A percentile compares a stretch with the other conserved stretches of the same genome.
These are phyloP conservation scores for Penstemon newberryi DNA, from an alignment of 257 asterid species.

Conservation along the genomic window DNA sequence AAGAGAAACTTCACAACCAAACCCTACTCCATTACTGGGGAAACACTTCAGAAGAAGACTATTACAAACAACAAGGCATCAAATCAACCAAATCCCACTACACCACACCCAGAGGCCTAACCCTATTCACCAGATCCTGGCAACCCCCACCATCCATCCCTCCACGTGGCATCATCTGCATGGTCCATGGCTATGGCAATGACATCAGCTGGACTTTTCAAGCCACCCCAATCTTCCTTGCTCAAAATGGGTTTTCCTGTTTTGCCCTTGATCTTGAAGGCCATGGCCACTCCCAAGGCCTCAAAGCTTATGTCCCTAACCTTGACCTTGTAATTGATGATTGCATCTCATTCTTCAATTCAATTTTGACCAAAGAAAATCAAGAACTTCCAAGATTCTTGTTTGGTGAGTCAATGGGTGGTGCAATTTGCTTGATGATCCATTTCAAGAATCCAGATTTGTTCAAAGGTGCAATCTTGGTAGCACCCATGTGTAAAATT, in stretches of 20 bases:
- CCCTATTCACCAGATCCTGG: slow-evolving; percentile 58
- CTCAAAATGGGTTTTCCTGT: slow-evolving; percentile 74
- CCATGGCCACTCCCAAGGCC: slow-evolving; percentile 87
- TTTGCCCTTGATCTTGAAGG: slow-evolving; percentile 91
- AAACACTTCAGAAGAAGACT: slow-evolving; percentile 61
- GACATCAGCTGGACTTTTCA: slow-evolving; percentile 95
- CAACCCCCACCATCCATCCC: slow-evolving; percentile 41
- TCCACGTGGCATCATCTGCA: slow-evolving; percentile 72
- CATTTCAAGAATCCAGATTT: slow-evolving; percentile 44
- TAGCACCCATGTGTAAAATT: slow-evolving; percentile 87
- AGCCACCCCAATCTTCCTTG: slow-evolving; percentile 77
- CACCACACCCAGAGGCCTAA: no score
- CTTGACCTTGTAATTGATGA: slow-evolving; percentile 65
- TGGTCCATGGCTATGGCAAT: slow-evolving; percentile 93
- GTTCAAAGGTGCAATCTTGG: slow-evolving; percentile 64
- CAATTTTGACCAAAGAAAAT: slow-evolving; percentile 32
- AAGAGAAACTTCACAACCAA: slow-evolving; percentile 25
- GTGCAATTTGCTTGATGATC: slow-evolving; percentile 73
- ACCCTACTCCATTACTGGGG: slow-evolving; percentile 69
- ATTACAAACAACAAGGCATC: slow-evolving; percentile 53
- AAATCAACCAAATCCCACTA: slow-evolving; percentile 47
- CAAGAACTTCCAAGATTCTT: slow-evolving; percentile 41
- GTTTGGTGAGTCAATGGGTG: slow-evolving; percentile 87
- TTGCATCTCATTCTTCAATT: slow-evolving; percentile 50
- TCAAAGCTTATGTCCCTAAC: slow-evolving; percentile 72